phyloP scores from a whole-genome alignment of 805 yeast species.

The Metschnikowia chrysomelidarum region DNA sequence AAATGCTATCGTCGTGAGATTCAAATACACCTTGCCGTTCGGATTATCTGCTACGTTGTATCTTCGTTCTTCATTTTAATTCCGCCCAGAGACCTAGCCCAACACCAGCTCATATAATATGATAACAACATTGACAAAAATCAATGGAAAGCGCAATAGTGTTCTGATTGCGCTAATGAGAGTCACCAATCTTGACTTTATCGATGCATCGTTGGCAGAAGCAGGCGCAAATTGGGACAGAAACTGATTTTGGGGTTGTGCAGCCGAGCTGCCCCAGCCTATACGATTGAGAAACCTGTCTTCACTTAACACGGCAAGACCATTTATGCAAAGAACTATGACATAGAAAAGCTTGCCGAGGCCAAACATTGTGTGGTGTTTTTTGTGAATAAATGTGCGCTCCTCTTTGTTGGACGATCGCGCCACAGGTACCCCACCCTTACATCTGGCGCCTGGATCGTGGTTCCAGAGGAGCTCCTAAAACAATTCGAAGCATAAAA shows the following conservation, averaged over 20 bases:
- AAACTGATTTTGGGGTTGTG: constrained; percentile 18
- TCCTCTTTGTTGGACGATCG: no score
- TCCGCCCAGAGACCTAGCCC: constrained; percentile 51
- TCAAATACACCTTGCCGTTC: no score
- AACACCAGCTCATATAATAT: constrained; percentile 67
- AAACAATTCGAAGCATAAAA: no score
- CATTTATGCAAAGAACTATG: constrained; percentile 59
- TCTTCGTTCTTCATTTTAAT: no score
- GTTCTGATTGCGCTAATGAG: constrained; percentile 75
- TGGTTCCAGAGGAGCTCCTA: no score
- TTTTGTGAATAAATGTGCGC: no score
- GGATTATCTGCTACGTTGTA: no score
- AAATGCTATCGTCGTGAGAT: no score
- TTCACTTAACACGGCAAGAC: constrained; percentile 76
- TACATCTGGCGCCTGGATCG: constrained; percentile 10
- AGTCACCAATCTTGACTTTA: constrained; percentile 59
- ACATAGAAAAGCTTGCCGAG: constrained; percentile 58
- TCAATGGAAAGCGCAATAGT: constrained; percentile 69
- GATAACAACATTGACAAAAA: constrained; percentile 62
- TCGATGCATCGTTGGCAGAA: constrained; percentile 37
- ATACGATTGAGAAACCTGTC: constrained; percentile 72
- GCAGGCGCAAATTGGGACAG: constrained; percentile 41
- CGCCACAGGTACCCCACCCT: no score
- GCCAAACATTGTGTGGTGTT: constrained; percentile 48
- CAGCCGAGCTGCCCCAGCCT: constrained; percentile 30